These are phyloP conservation scores for Achaetomium macrosporum DNA, from an alignment of 2,329 filamentous ascomycete genomes.

Conservation along the genomic window DNA sequence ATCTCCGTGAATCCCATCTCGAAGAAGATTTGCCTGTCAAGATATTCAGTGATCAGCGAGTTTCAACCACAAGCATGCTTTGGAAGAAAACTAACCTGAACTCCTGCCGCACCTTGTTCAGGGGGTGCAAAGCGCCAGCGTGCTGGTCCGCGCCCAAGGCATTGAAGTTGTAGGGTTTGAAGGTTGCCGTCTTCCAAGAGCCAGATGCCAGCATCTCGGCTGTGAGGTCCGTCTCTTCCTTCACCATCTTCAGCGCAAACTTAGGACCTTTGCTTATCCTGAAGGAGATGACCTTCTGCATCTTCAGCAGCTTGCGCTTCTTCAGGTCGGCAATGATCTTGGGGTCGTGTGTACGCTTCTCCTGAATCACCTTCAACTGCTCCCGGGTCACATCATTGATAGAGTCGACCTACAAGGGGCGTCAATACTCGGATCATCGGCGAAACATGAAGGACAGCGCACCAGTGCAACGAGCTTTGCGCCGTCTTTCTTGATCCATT, in stretches of 20 bases:
- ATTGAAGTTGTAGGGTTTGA: constrained; percentile 64
- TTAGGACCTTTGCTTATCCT: constrained; percentile 78
- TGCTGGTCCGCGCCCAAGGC: constrained; percentile 56
- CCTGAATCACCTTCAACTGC: constrained; percentile 66
- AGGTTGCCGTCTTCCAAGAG: constrained; percentile 84
- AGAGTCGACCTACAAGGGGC: constrained; percentile 49
- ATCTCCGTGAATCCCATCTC: constrained; percentile 99
- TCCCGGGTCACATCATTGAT: constrained; percentile 76
- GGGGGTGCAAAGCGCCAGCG: constrained; percentile 57
- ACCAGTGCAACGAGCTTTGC: constrained; percentile 47
- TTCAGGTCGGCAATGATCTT: constrained; percentile 77
- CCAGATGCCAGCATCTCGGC: constrained; percentile 85
- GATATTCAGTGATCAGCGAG: not conserved
- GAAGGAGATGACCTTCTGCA: constrained; percentile 82
- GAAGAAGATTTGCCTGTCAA: constrained; percentile 83
- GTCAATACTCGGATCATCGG: constrained; percentile 40
- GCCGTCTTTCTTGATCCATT: constrained; percentile 61
- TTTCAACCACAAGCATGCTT: not conserved
- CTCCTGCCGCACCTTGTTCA: constrained; percentile 94
- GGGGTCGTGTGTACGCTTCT: constrained; percentile 63
- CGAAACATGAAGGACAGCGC: constrained; percentile 21
- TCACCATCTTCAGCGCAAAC: constrained; percentile 80
- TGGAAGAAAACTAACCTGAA: constrained; percentile 44
- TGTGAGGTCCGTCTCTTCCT: constrained; percentile 93
- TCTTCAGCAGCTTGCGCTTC: constrained; percentile 83